Evolutionary conservation across 805 yeast genomes (phyloP), one percentile per base, ranked within the genome.

Genomic region (Wickerhamomyces bovis): DNA sequence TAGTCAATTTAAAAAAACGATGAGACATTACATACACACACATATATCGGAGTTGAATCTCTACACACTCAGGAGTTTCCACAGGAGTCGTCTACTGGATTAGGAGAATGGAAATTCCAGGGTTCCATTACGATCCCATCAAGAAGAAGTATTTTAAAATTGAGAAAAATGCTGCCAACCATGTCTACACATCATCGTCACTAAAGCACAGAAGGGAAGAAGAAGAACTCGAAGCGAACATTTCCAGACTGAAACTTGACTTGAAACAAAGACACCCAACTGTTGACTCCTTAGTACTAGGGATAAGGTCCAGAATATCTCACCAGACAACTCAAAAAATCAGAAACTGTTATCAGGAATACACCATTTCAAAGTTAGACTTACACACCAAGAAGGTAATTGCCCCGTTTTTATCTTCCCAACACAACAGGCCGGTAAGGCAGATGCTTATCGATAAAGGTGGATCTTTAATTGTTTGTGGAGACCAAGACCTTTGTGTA

Each of bases 81-180:
- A n/a, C n/a, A n/a, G n/a, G n/a, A n/a, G n/a, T n/a, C n/a, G n/a
- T n/a, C n/a, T n/a, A n/a, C n/a, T n/a, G n/a, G n/a, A n/a, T n/a
- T n/a, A n/a, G n/a, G n/a, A n/a, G n/a, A 25, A 28, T 42, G 3
- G 52, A 57, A 3, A 57, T 60, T 18, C 63, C 64, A 0, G 64
- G 64, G 2, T 57, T 48, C 39, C 55, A 47, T 43, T 60, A 47
- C 41, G 63, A 60, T 39, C 44, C 51, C 4, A 48, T 22, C 3
- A 57, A 48, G 53, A 58, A 57, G 25, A 57, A 53, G 12, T 60
- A 60, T 43, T 60, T 60, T 50, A 60, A 60, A 43, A 49, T 60
- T 2, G 57, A 50, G 15, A 47, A 46, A 39, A 57, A 45, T 33
- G 18, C 52, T 9, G 8, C 20, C 46, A 15, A 19, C 26, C 56